Evolutionary conservation across 805 yeast species (phyloP), one percentile per base, ranked within the genome.

Genomic region (Nakazawaea ernobii): DNA sequence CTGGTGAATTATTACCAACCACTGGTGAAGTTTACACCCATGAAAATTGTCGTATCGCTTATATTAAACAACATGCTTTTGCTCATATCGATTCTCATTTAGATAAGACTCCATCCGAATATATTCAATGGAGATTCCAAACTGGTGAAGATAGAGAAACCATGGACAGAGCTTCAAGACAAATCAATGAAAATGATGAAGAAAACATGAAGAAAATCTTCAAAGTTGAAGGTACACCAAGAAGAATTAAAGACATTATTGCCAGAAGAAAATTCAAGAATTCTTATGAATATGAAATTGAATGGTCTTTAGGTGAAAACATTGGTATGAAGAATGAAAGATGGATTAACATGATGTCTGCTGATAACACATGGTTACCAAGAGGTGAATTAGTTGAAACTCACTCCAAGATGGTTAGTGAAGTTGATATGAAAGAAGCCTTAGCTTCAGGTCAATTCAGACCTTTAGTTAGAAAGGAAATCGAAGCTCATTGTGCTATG

Each of bases 91-190:
- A 95, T 76, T 82, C 86, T 70, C 99, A 94, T 73, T 82, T 92
- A 73, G 99, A 94, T 84, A 88, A 86, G 84, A 94, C 99, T 68
- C 99, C 99, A 70, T 90, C 97, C 67, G 99, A 94, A 82, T 94
- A 94, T 81, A 94, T 94, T 65, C 99, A 94, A 81, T 94, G 99
- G 99, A 94, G 99, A 86, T 94, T 92, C 97, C 99, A 94, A 82
- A 94, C 99, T 70, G 99, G 99, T 91, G 99, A 94, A 82, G 99
- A 94, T 77, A 90, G 99, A 81, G 99, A 94, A 82, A 94, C 99
- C 77, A 94, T 94, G 99, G 99, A 94, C 82, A 88, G 98, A 81
- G 99, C 98, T 71, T 89, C 95, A 74, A 89, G 99, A 82, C 92
- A 85, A 73, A 90, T 94, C 73, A 90, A 86, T 70, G 99, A 94